Evolutionary conservation across 768 basidiomycete genomes (phyloP).

Genomic region (Rhizopogon rudus): DNA sequence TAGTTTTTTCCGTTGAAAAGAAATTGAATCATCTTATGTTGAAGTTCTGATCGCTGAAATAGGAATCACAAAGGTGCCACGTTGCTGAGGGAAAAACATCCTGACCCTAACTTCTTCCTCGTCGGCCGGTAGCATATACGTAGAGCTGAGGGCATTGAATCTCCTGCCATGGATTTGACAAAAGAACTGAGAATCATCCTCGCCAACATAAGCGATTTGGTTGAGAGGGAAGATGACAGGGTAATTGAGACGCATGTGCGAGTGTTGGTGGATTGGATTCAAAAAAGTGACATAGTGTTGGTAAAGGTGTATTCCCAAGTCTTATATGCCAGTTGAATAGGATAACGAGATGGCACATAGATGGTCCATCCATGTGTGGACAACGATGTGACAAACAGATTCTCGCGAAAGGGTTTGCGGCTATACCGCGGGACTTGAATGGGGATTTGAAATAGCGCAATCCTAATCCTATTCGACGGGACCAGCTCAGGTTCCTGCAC

Average conservation of each 20-base stretch:
- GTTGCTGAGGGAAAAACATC: background rate
- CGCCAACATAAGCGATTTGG: slow-evolving; percentile 33
- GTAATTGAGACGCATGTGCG: slow-evolving; percentile 25
- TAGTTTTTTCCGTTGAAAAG: slow-evolving; percentile 61
- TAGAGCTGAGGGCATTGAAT: slow-evolving; percentile 49
- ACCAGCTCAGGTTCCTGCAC: slow-evolving; percentile 2
- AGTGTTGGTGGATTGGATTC: background rate
- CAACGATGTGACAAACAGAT: slow-evolving; percentile 5
- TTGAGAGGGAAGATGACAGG: slow-evolving; percentile 30
- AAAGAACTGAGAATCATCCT: slow-evolving; percentile 50
- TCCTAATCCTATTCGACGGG: slow-evolving; percentile 20
- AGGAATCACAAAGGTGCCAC: slow-evolving; percentile 2
- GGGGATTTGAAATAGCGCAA: slow-evolving; percentile 25
- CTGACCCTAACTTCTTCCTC: slow-evolving; percentile 58
- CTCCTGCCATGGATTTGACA: slow-evolving; percentile 45
- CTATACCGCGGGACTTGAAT: slow-evolving; percentile 29
- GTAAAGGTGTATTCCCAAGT: slow-evolving; percentile 10
- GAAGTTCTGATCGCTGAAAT: slow-evolving; percentile 53
- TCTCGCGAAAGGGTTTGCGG: slow-evolving; percentile 18
- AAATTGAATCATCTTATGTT: slow-evolving; percentile 65
- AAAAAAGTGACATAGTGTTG: slow-evolving; percentile 18
- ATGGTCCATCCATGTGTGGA: slow-evolving; percentile 17
- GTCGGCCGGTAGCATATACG: slow-evolving; percentile 64
- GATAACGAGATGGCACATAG: slow-evolving; percentile 28
- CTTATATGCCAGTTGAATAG: slow-evolving; percentile 24